These are phyloP conservation scores for Sugiyamaella neomexicana DNA, from an alignment of 1,139 yeast genomes.

Conservation along the genomic window DNA sequence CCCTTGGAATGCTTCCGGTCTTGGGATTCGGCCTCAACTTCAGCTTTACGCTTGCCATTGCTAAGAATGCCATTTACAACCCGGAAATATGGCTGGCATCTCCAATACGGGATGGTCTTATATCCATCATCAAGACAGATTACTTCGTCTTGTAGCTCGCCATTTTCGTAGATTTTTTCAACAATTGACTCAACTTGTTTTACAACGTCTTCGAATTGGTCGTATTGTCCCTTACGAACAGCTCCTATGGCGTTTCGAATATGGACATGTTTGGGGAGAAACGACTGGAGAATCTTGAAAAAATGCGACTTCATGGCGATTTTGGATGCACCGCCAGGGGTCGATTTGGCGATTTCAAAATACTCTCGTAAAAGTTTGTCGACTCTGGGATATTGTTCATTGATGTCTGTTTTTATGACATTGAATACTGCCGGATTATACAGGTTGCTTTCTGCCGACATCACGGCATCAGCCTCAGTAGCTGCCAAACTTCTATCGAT, in stretches of 20 bases:
- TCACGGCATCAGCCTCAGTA: constrained; percentile 82
- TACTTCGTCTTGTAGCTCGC: constrained; percentile 43
- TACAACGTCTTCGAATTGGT: constrained; percentile 71
- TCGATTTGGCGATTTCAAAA: constrained; percentile 70
- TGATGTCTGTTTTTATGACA: constrained; percentile 45
- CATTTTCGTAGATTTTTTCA: constrained; percentile 47
- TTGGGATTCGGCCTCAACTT: constrained; percentile 5
- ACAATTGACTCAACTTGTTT: constrained; percentile 66
- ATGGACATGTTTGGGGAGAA: constrained; percentile 71
- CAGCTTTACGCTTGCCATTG: constrained; percentile 27
- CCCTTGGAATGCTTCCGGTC: neutral
- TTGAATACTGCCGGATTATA: constrained; percentile 89
- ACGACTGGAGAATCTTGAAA: constrained; percentile 80
- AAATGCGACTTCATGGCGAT: constrained; percentile 91
- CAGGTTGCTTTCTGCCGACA: constrained; percentile 96
- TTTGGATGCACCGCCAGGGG: constrained; percentile 72
- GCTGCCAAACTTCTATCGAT: constrained; percentile 62
- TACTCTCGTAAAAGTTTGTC: constrained; percentile 83
- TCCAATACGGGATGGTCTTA: constrained; percentile 89
- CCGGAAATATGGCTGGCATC: constrained; percentile 94
- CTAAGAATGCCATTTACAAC: constrained; percentile 29
- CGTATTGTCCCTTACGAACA: constrained; percentile 47
- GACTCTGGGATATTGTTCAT: constrained; percentile 78
- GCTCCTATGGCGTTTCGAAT: constrained; percentile 71
- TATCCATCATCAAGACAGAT: constrained; percentile 68